Evolutionary conservation across 1,284 basidiomycete species (phyloP).

Genomic region (Ganoderma sinense): DNA sequence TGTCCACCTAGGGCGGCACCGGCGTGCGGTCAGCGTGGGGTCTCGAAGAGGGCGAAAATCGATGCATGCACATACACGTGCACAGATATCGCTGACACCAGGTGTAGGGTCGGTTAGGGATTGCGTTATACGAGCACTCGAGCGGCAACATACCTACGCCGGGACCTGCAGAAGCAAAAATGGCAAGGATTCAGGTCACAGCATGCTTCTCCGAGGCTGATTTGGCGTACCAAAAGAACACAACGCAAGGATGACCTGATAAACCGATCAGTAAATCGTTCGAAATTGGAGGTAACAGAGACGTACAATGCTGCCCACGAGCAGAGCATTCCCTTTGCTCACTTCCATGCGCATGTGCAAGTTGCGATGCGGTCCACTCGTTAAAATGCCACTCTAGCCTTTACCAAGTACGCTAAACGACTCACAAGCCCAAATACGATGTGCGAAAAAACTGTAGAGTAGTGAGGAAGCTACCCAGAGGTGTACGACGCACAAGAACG

Average conservation of each 20-base stretch:
- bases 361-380: too few relatives aligned
- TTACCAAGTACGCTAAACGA: background rate
- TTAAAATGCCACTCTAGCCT: too few relatives aligned
- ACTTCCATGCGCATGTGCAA: too few relatives aligned
- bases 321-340: background rate
- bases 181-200: background rate
- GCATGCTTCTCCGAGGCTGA: background rate
- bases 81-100: background rate
- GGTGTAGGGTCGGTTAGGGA: background rate
- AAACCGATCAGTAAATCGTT: background rate
- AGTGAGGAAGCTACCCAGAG: background rate
- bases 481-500: background rate
- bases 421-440: background rate
- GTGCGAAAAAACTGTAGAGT: background rate
- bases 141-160: background rate
- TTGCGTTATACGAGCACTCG: background rate
- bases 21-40: too few relatives aligned
- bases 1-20: background rate
- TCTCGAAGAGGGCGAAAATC: too few relatives aligned
- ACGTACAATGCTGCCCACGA: background rate
- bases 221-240: background rate
- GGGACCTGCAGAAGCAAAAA: background rate
- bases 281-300: background rate
- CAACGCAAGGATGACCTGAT: background rate
- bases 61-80: background rate